Conservation (phyloP, 805 yeast species). For the Yamadazyma laniorum region DNA sequence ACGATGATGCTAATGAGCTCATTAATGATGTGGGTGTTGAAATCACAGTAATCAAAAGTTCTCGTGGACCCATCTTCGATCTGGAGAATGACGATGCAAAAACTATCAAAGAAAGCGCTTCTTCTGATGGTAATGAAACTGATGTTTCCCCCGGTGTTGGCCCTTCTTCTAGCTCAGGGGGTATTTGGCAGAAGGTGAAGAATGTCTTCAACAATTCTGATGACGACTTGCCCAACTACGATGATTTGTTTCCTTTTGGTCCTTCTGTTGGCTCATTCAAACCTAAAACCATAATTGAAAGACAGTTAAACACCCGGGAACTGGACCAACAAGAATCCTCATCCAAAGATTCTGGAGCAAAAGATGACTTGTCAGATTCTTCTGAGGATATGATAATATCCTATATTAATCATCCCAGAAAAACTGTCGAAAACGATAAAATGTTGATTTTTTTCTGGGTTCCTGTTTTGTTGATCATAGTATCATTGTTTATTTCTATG, state of each 20-base stretch:
- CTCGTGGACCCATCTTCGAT: not conserved
- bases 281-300: slow-evolving; percentile 36
- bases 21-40: slow-evolving; percentile 4
- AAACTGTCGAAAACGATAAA: slow-evolving; percentile 65
- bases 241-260: slow-evolving; percentile 68
- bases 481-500: slow-evolving; percentile 47
- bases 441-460: slow-evolving; percentile 90
- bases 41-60: not conserved
- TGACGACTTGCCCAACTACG: slow-evolving; percentile 61
- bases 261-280: slow-evolving; percentile 22
- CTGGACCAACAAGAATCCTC: slow-evolving; percentile 3
- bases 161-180: slow-evolving; percentile 12
- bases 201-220: slow-evolving; percentile 37
- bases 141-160: slow-evolving; percentile 1
- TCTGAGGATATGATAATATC: slow-evolving; percentile 44
- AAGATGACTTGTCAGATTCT: slow-evolving; percentile 34
- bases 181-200: slow-evolving; percentile 45
- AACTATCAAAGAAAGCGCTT: slow-evolving; percentile 15
- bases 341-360: slow-evolving; percentile 21
- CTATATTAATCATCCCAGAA: slow-evolving; percentile 44
- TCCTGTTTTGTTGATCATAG: slow-evolving; percentile 63
- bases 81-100: slow-evolving; percentile 10
- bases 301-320: slow-evolving; percentile 23
- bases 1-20: slow-evolving; percentile 13
- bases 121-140: slow-evolving; percentile 15